Conservation (phyloP, 139 green algal genomes). For the Astrephomene gubernaculifera region DNA sequence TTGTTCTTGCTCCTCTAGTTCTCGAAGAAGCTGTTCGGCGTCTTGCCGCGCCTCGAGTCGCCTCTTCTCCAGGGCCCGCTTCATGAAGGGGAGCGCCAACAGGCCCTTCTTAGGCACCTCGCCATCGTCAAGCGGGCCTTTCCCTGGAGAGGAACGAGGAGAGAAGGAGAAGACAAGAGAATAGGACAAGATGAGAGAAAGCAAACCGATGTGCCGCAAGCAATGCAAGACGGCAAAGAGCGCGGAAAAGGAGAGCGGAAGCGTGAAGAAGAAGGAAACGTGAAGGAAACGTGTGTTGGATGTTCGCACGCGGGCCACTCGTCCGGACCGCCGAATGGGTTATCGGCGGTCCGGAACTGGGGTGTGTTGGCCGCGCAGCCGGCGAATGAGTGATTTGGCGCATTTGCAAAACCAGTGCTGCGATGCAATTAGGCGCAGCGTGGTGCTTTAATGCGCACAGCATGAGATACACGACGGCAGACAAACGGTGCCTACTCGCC, state of each 20-base stretch:
- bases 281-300: neutral
- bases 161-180: no score
- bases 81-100: constrained; percentile 96
- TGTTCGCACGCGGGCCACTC: neutral
- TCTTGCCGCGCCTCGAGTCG: constrained; percentile 75
- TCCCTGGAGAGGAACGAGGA: neutral
- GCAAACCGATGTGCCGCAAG: no score
- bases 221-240: no score
- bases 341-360: neutral
- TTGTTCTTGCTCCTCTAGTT: constrained; percentile 41
- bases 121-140: neutral
- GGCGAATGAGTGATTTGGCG: constrained; percentile 7
- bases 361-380: neutral
- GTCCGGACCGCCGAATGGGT: neutral
- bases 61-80: constrained; percentile 75
- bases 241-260: no score
- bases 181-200: no score
- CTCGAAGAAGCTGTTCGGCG: constrained; percentile 62
- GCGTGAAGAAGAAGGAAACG: no score
- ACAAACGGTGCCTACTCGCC: neutral
- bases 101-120: constrained; percentile 75
- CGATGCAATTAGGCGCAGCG: neutral
- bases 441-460: constrained; percentile 36
- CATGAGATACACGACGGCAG: neutral
- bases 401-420: constrained; percentile 27